Evolutionary conservation across 495 filamentous ascomycete species (phyloP), one percentile per base, ranked within the genome.

Genomic region (Chaetomium cochliodes): DNA sequence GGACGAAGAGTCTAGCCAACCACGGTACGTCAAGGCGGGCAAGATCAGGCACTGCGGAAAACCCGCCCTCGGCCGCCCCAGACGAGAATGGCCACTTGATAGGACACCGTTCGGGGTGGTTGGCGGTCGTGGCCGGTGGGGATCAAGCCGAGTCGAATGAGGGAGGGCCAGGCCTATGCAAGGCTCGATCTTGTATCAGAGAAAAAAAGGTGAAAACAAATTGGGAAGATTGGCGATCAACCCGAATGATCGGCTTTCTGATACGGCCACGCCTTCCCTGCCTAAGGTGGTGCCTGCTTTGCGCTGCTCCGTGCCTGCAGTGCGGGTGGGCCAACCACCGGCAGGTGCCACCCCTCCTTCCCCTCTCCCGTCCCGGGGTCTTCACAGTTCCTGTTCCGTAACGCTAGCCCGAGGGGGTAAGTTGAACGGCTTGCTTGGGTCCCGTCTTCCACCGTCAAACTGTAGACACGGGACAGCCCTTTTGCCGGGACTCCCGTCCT

Each of bases 141-240:
- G 28, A 23, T 63, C 41, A 54, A 56, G 55, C 23, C 42, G 54
- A 66, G 62, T 67, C 64, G 66, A 65, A 64, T 26, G 23, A 23
- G 49, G 60, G 63, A 65, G 59, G 55, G 66, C 69, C 70, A 73
- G 71, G 70, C 56, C 54, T 67, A 76, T 73, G 73, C 73, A 74
- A 70, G 72, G 69, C 68, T 74, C 70, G 73, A 72, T 73, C 67
- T 70, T 74, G 70, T 67, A 72, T 69, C 67, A 67, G 63, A 46
- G n/a, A 64, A 60, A 60, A 60, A 65, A 63, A 62, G 37, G 55
- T 41, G n/a, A 28, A 56, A 56, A 41, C 54, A 41, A 33, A 41
- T 41, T 23, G 16, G 63, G 65, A 67, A 65, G 62, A 66, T 67
- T 70, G 69, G 66, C 59, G 70, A 74, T 72, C 72, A 67, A 68